Evolutionary conservation across 768 basidiomycete genomes (phyloP).

Genomic region (Agaricus sinodeliciosus): DNA sequence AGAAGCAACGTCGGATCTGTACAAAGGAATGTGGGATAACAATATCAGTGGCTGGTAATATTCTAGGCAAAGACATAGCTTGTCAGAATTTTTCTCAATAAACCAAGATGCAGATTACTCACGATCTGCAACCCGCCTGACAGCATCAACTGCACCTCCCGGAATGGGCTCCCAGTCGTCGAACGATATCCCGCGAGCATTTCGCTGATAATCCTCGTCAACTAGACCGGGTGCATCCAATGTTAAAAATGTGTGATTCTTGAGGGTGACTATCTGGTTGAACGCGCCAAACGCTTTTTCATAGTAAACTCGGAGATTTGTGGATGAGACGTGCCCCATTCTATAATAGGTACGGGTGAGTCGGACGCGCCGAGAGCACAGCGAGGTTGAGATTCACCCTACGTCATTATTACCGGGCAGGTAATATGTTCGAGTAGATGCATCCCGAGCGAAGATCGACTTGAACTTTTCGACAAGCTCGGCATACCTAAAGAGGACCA

Average conservation of each 20-base stretch:
- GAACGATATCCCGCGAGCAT: conserved; percentile 41
- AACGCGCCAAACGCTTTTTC: conserved; percentile 58
- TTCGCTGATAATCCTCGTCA: conserved; percentile 72
- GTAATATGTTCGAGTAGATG: conserved; percentile 40
- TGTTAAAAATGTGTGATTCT: conserved; percentile 67
- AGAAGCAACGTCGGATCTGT: conserved; percentile 60
- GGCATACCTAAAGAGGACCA: conserved; percentile 43
- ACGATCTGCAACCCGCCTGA: conserved; percentile 40
- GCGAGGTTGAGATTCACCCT: conserved; percentile 31
- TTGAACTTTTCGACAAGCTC: conserved; percentile 56
- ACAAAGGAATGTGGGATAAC: conserved; percentile 82
- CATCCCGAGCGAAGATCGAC: conserved; percentile 43
- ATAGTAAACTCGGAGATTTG: conserved; percentile 53
- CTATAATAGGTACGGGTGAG: conserved; percentile 23
- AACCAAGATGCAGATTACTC: conserved; percentile 13
- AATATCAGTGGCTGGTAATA: conserved; percentile 49
- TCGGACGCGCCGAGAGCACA: not conserved
- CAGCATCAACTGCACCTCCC: conserved; percentile 54
- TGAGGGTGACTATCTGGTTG: conserved; percentile 54
- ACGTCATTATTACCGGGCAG: conserved; percentile 84
- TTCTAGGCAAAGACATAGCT: conserved; percentile 17
- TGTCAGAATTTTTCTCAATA: not conserved
- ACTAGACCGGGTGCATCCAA: conserved; percentile 76
- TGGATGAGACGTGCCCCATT: conserved; percentile 45
- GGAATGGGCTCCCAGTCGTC: conserved; percentile 48